Evolutionary conservation across 2,329 filamentous ascomycete genomes (phyloP), one percentile per base, ranked within the genome.

Genomic region (Aspergillus unguis): DNA sequence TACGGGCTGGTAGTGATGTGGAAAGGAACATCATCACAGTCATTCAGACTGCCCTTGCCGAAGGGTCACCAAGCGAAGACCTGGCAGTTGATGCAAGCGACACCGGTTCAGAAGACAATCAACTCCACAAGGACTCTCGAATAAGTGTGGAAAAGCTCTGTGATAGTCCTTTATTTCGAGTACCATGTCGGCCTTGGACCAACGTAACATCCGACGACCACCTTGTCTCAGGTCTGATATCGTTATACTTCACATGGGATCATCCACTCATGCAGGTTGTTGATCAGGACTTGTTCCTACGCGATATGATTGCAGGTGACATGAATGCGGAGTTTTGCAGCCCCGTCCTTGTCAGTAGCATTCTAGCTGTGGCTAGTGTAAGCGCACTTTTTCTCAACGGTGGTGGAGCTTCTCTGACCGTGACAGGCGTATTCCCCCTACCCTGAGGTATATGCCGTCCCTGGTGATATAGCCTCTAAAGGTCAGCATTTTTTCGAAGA

Each of bases 201-300:
- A 80, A 78, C 6, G 88, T 95, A 45, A 95, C 90, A 3, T 78
- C 83, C 42, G 89, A 96, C 66, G 77, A 83, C 10, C 80, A 86
- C 44, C 79, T 95, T 44, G 83, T 95, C 59, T 83, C 85, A 6
- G 90, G 95, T 69, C 80, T 96, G 29, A 82, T 96, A 64, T 90
- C 90, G 65, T 87, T 95, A 83, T 96, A 96, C 73, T 95, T 96
- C 72, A 89, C 85, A 64, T 96, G 92, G 86, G 90, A 96, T 68
- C 95, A 96, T 69, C 86, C 90, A 29, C 95, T 90, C 72, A 95
- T 87, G 65, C 84, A 80, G 36, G 76, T 94, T 26, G 91, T 96
- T 66, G 89, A 88, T 63, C 81, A 85, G 48, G 87, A 92, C 61
- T 90, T 92, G 62, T 72, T 86, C 42, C 79, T 81, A 33, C 88